Base-by-base conservation (phyloP, 805 yeast species). In the Saccharomycopsis oosterbeekiorum region DNA sequence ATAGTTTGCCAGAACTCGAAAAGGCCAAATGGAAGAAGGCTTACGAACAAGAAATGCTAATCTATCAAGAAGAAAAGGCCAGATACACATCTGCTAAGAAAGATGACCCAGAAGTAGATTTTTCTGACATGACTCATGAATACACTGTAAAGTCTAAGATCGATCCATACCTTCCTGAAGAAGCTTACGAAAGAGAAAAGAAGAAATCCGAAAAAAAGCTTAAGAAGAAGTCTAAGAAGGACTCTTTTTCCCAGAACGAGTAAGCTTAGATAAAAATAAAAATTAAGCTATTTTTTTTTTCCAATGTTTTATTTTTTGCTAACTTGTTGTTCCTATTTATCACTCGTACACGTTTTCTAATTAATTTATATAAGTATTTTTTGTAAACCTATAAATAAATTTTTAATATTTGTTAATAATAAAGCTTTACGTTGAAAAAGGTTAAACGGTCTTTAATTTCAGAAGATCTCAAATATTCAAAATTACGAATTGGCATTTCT, bases 1-100 rank as follows among this genome's bases (percentile, higher is more conserved):
- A 83, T 67, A 81, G 77, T 43, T 75, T 92, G 70, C 71, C 85
- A 57, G 87, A 82, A n/a, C 80, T 75, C 19, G 93, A 86, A 70
- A 88, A 87, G 72, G 82, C 78, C 57, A 80, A 80, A 67, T 88
- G 94, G 86, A 86, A 87, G 71, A 82, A 80, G 65, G 74, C 79
- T 62, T 79, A 80, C 69, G 70, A 70, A 58, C 74, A 73, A 58
- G 79, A 80, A 63, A 68, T 80, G 61, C 75, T 70, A 56, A 70
- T 68, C 53, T 83, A 82, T 70, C 80, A 79, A 62, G 70, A 63
- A 29, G 74, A 72, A 58, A 80, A 80, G 70, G 78, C 75, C 62
- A 75, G 72, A 60, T 83, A 82, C 68, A 64, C 78, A 60, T 79
- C 75, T 59, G 76, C 76, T 43, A 62, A 60, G 41, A 36, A 50